A percentile compares a stretch with the other conserved stretches of the same genome.
Conservation (phyloP, 2,329 filamentous ascomycete genomes). For the Bipolaris cookei region DNA sequence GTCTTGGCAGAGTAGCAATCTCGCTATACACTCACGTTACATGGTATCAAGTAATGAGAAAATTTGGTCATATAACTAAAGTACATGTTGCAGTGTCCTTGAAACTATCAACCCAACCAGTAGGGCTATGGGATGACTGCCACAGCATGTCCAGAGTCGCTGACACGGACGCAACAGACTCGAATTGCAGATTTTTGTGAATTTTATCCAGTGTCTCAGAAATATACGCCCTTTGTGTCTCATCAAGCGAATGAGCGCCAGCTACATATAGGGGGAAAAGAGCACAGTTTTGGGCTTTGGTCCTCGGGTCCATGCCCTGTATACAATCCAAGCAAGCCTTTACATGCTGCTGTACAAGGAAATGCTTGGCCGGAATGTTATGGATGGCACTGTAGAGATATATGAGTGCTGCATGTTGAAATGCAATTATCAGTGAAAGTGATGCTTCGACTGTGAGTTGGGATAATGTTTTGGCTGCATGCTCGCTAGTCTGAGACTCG, state of each 20-base stretch:
- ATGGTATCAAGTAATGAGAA: background rate
- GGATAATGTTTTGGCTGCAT: background rate
- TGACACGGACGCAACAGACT: slow-evolving; percentile 17
- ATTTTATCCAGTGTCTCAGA: slow-evolving; percentile 14
- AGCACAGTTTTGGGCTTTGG: slow-evolving; percentile 20
- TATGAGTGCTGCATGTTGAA: slow-evolving; percentile 24
- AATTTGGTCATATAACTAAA: slow-evolving; percentile 1
- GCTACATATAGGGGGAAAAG: slow-evolving; percentile 26
- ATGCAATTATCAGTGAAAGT: slow-evolving; percentile 14
- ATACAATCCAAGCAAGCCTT: slow-evolving; percentile 22
- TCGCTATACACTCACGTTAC: too few species aligned
- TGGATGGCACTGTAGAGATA: slow-evolving; percentile 25
- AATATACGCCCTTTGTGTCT: slow-evolving; percentile 8
- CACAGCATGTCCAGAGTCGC: slow-evolving; percentile 12
- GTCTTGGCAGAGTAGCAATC: too few species aligned
- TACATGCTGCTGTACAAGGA: slow-evolving; percentile 23
- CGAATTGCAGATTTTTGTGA: slow-evolving; percentile 19
- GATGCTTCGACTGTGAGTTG: slow-evolving; percentile 4
- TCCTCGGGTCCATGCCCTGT: slow-evolving; percentile 15
- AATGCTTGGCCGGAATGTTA: slow-evolving; percentile 15
- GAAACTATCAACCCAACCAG: slow-evolving; percentile 11
- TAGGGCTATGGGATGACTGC: slow-evolving; percentile 9
- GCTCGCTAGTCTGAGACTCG: background rate
- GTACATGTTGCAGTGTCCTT: slow-evolving; percentile 8
- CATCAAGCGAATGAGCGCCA: slow-evolving; percentile 16